Evolutionary conservation across 192 early-diverging fungal species (phyloP).

Genomic region (Diversispora epigaea): DNA sequence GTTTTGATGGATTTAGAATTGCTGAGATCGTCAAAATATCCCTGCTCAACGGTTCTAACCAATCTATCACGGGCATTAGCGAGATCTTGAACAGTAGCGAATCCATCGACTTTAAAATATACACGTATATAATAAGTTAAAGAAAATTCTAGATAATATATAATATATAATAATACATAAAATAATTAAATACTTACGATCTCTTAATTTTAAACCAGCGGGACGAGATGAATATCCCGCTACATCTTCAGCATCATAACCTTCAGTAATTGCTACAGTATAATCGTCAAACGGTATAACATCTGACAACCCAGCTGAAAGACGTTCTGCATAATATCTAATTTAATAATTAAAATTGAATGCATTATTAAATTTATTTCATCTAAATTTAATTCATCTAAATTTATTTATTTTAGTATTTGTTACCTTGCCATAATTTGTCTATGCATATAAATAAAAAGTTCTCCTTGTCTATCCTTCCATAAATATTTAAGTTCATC

Average conservation of each 20-base stretch:
- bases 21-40: no score
- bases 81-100: no score
- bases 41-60: no score
- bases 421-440: not conserved
- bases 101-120: no score
- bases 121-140: no score
- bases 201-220: no score
- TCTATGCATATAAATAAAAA: slow-evolving; percentile 2
- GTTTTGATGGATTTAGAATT: no score
- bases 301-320: not conserved
- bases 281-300: not conserved
- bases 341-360: not conserved
- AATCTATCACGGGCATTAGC: no score
- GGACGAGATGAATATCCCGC: no score
- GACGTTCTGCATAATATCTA: not conserved
- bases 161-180: no score
- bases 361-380: not conserved
- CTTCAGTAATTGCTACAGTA: not conserved
- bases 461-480: not conserved
- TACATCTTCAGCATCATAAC: not conserved
- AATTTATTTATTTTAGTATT: not conserved
- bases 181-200: no score
- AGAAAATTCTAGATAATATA: no score
- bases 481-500: not conserved
- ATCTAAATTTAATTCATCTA: not conserved